Evolutionary conservation across 192 early-diverging fungal genomes (phyloP), one percentile per base, ranked within the genome.

Genomic region (Podila verticillata): DNA sequence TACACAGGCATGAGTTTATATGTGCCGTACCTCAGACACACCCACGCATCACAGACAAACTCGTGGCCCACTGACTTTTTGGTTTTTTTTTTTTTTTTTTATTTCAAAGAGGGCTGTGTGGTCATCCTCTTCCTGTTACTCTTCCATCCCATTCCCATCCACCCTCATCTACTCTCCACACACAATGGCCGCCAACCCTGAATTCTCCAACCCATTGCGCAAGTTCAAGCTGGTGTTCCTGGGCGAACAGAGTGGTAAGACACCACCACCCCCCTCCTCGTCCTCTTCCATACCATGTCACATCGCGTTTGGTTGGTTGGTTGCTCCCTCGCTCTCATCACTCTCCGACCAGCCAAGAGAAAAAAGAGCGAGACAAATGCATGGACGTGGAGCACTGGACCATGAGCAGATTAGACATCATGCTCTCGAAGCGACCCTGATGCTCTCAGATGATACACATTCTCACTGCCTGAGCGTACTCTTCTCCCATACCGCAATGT

Each of bases 191-290:
- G 32, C 77, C 20, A 80, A 80, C 49, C 77, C 83, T 47, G 83
- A 84, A 30, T 84, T 84, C 48, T 80, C 75, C 54, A 93, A 90
- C 79, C 90, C 92, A 31, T 84, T 93, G 60, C 87, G 89, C 75
- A 98, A 98, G 84, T 98, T 96, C 87, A 99, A 99, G 87, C 93
- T 99, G 34, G 98, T 99, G 35, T 99, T 99, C 81, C 90, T 99
- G 30, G 98, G 98, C 73, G 97, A 99, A 73, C 98, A 99, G 83
- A 96, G 96, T 83, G 98, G 97, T 98, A 92, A 81, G 66, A 22
- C 54, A 59, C 29, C 47, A 17, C 20, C 49, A 61, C n/a, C n/a
- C n/a, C n/a, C n/a, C n/a, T 60, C 63, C 20, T 35, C n/a, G n/a
- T n/a, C n/a, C n/a, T 10, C 49, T 31, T 30, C 24, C 61, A 54